Percentiles rank a stretch among this genome's conserved stretches.
Evolutionary conservation across 345 rosid species (phyloP).

Genomic region (Salix brachista): DNA sequence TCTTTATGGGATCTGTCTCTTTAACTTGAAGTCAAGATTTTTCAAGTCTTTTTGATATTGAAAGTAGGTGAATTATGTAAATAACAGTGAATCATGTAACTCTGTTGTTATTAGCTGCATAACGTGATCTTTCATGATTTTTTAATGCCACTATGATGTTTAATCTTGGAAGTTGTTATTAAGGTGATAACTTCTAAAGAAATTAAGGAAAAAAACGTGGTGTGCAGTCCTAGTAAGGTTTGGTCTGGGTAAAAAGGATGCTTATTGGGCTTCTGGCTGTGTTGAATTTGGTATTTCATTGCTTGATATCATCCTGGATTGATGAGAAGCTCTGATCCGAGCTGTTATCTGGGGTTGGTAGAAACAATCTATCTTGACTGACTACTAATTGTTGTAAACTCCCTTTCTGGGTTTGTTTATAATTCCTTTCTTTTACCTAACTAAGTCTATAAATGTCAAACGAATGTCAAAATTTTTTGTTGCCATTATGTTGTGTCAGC

Average conservation of each 20-base stretch:
- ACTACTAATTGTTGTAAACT: not conserved
- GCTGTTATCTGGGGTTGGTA: not conserved
- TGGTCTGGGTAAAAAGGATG: not conserved
- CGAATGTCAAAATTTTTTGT: not conserved
- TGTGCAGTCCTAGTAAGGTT: not conserved
- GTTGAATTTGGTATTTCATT: constrained; percentile 8
- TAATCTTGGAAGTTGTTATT: not conserved
- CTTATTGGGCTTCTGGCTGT: constrained; percentile 4
- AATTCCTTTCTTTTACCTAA: not conserved
- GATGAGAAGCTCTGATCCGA: constrained; percentile 7
- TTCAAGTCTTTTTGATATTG: constrained; percentile 1
- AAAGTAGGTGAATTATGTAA: not conserved
- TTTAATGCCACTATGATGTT: not conserved
- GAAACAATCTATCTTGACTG: not conserved
- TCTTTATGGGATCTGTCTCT: constrained; percentile 17
- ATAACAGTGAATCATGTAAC: not conserved
- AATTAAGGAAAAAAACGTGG: not conserved
- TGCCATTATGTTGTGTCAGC: not conserved
- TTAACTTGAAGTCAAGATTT: not conserved
- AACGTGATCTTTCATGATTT: not conserved
- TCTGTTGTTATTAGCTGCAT: not conserved
- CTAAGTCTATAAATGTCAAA: not conserved
- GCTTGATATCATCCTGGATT: not conserved
- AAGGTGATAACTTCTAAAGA: not conserved
- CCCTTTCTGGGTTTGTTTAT: not conserved